phyloP scores from a whole-genome alignment of 2,329 filamentous ascomycete genomes.

The Tolypocladium guangdongense region DNA sequence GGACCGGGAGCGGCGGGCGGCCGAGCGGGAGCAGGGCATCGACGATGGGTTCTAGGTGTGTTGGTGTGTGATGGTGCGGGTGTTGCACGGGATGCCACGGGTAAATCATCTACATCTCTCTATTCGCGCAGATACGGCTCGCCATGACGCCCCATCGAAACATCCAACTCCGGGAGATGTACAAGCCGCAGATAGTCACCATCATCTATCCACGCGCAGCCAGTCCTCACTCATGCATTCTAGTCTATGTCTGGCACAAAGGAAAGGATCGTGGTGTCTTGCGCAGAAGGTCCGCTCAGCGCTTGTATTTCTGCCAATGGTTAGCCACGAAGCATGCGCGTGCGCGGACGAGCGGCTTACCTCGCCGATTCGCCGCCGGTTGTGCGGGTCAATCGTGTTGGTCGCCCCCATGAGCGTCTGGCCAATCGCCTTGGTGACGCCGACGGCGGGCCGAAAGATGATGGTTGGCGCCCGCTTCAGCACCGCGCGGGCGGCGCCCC shows the following conservation, averaged over 20 bases:
- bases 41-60: slow-evolving; percentile 12
- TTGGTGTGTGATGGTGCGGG: not conserved
- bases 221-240: not conserved
- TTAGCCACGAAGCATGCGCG: slow-evolving; percentile 1
- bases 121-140: not conserved
- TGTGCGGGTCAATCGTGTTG: slow-evolving; percentile 78
- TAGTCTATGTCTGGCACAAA: not conserved
- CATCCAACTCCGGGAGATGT: not conserved
- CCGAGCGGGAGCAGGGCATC: slow-evolving; percentile 29
- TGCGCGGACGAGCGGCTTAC: slow-evolving; percentile 46
- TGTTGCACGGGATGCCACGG: not conserved
- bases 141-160: not conserved
- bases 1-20: slow-evolving; percentile 31
- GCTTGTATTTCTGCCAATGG: slow-evolving; percentile 36
- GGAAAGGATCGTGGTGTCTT: not conserved
- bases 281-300: slow-evolving; percentile 14
- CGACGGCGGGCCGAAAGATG: slow-evolving; percentile 81
- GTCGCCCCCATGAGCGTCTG: slow-evolving; percentile 86
- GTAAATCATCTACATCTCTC: not conserved
- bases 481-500: slow-evolving; percentile 69
- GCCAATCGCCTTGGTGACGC: slow-evolving; percentile 77
- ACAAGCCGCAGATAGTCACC: not conserved
- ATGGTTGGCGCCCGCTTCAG: slow-evolving; percentile 81
- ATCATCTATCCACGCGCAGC: not conserved
- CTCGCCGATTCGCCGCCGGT: slow-evolving; percentile 74